phyloP scores from a whole-genome alignment of 2,329 filamentous ascomycete genomes.

The Taxawa tesnikishii region DNA sequence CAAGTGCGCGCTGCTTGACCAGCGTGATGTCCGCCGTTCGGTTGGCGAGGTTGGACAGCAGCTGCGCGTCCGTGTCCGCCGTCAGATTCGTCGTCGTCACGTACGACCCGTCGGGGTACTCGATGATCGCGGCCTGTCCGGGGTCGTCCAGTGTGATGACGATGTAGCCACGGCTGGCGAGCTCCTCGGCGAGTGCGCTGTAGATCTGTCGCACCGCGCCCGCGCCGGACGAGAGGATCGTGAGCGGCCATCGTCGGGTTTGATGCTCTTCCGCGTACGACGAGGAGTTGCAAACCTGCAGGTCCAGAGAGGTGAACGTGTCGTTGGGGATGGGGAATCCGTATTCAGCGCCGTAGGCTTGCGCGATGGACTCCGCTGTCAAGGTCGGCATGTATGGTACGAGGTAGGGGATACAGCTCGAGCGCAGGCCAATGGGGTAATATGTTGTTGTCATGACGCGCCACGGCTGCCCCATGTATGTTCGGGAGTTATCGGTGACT shows the following conservation, averaged over 20 bases:
- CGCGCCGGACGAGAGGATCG: slow-evolving; percentile 33
- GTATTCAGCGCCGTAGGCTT: slow-evolving; percentile 1
- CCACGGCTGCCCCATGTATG: too few species aligned
- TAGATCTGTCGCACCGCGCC: slow-evolving; percentile 32
- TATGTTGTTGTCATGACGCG: slow-evolving; percentile 8
- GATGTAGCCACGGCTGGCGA: slow-evolving; percentile 34
- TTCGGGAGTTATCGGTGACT: too few species aligned
- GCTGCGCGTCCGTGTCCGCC: too few species aligned
- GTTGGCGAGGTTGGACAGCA: too few species aligned
- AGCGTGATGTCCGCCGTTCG: slow-evolving; percentile 1
- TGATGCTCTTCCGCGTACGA: too few species aligned
- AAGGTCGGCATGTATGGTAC: slow-evolving; percentile 7
- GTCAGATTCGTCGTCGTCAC: too few species aligned
- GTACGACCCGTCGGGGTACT: too few species aligned
- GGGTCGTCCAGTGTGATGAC: slow-evolving; percentile 40
- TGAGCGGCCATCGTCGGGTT: slow-evolving; percentile 13
- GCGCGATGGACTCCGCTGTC: slow-evolving; percentile 6
- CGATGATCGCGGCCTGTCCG: slow-evolving; percentile 31
- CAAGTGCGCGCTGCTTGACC: neutral
- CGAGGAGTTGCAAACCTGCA: slow-evolving; percentile 6
- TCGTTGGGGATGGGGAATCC: slow-evolving; percentile 8
- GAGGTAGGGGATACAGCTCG: slow-evolving; percentile 3
- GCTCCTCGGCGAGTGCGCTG: slow-evolving; percentile 28
- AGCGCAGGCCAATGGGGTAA: slow-evolving; percentile 4
- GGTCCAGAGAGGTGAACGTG: slow-evolving; percentile 6